These are phyloP conservation scores for Fusarium sp. DNA, from an alignment of 2,329 filamentous ascomycete genomes.

Conservation along the genomic window DNA sequence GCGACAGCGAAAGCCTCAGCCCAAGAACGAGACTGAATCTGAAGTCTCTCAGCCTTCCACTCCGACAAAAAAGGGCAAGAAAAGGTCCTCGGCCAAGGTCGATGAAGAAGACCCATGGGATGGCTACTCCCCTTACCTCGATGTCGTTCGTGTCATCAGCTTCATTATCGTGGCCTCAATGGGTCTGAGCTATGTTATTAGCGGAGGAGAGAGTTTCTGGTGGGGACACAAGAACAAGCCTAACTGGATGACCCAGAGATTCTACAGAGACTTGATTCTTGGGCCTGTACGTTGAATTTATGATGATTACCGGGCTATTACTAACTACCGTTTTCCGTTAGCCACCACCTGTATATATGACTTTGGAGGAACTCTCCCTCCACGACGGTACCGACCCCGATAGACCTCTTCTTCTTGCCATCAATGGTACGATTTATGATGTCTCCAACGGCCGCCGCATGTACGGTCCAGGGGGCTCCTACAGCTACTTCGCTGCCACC, in stretches of 20 bases:
- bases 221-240: constrained; percentile 71
- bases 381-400: constrained; percentile 80
- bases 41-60: constrained; percentile 37
- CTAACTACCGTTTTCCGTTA: constrained; percentile 40
- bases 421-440: constrained; percentile 89
- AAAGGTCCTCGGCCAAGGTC: constrained; percentile 28
- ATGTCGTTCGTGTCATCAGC: constrained; percentile 73
- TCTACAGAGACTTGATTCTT: constrained; percentile 58
- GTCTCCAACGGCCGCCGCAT: constrained; percentile 72
- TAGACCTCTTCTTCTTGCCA: constrained; percentile 86
- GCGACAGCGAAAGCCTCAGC: constrained; percentile 55
- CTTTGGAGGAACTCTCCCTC: constrained; percentile 73
- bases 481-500: constrained; percentile 84
- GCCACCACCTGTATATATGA: constrained; percentile 72
- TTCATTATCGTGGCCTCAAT: constrained; percentile 72
- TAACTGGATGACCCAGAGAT: constrained; percentile 65
- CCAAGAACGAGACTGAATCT: constrained; percentile 24
- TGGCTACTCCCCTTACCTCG: constrained; percentile 61
- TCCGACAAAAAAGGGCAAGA: constrained; percentile 36
- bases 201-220: constrained; percentile 71
- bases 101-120: constrained; percentile 61
- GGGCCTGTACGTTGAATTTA: constrained; percentile 36
- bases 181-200: constrained; percentile 79
- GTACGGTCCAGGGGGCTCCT: constrained; percentile 86
- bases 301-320: neutral